Conservation (phyloP, 805 yeast genomes). For the Ogataea methylovora region DNA sequence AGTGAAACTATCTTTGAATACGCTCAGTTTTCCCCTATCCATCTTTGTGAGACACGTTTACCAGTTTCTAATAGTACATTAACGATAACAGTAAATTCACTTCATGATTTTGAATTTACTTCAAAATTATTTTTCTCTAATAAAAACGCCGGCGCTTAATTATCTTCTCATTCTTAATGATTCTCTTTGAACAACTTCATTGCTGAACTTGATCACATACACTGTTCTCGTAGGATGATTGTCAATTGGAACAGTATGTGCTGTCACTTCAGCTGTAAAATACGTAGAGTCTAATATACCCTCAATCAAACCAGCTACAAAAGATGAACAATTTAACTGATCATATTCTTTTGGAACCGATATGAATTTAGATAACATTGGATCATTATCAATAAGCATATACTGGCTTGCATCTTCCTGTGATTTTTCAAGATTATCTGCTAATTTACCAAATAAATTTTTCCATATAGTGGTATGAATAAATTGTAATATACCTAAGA, state of each 20-base stretch:
- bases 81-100: too few relatives aligned
- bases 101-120: too few relatives aligned
- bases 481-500: constrained; percentile 72
- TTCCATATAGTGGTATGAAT: constrained; percentile 71
- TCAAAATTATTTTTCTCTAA: too few relatives aligned
- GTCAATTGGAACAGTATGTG: constrained; percentile 65
- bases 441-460: constrained; percentile 64
- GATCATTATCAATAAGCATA: constrained; percentile 75
- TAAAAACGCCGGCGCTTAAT: too few relatives aligned
- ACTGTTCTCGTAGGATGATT: constrained; percentile 62
- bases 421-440: constrained; percentile 36
- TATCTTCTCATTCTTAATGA: constrained; percentile 31
- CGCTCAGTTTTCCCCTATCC: too few relatives aligned
- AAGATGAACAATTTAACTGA: constrained; percentile 72
- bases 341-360: constrained; percentile 76
- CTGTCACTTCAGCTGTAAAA: constrained; percentile 72
- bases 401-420: constrained; percentile 56
- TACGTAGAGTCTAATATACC: constrained; percentile 70
- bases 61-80: too few relatives aligned
- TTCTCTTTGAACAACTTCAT: constrained; percentile 49
- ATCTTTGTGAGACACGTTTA: too few relatives aligned
- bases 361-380: constrained; percentile 63
- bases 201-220: constrained; percentile 64
- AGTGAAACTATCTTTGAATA: too few relatives aligned
- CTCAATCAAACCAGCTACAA: constrained; percentile 78